A percentile compares a stretch with the other conserved stretches of the same genome.
Conservation (phyloP, 2,329 filamentous ascomycete species). For the Botrytis paeoniae region DNA sequence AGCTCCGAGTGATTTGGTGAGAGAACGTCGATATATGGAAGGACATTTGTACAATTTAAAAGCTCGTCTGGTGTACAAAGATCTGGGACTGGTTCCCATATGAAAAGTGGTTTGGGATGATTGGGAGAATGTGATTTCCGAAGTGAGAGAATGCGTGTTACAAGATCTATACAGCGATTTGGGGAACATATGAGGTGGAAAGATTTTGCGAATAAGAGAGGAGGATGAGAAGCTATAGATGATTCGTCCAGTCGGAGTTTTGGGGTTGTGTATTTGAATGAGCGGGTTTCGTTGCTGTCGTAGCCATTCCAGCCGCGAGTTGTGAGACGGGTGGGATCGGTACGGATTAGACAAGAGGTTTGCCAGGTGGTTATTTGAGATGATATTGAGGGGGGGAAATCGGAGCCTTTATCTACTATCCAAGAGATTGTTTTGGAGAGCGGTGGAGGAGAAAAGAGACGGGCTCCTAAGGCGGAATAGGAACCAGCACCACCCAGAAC, state of each 20-base stretch:
- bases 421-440: constrained; percentile 71
- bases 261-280: constrained; percentile 84
- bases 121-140: constrained; percentile 44
- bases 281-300: constrained; percentile 62
- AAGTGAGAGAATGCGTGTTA: constrained; percentile 64
- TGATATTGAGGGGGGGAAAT: constrained; percentile 71
- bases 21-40: constrained; percentile 60
- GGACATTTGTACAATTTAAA: constrained; percentile 60
- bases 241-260: constrained; percentile 76
- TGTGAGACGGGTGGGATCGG: constrained; percentile 66
- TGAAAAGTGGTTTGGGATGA: constrained; percentile 63
- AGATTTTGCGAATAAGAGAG: constrained; percentile 67
- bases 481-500: constrained; percentile 87
- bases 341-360: constrained; percentile 64
- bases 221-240: constrained; percentile 56
- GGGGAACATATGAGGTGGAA: constrained; percentile 90
- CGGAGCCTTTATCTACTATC: constrained; percentile 85
- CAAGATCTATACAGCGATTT: constrained; percentile 70
- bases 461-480: constrained; percentile 83
- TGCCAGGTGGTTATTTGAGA: constrained; percentile 68
- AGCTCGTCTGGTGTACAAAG: constrained; percentile 70
- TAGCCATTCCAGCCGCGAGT: constrained; percentile 95
- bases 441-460: constrained; percentile 72
- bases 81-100: constrained; percentile 96
- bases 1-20: constrained; percentile 87